These are phyloP conservation scores for Mucor plumbeus DNA, from an alignment of 371 early-diverging fungal species.

Conservation along the genomic window DNA sequence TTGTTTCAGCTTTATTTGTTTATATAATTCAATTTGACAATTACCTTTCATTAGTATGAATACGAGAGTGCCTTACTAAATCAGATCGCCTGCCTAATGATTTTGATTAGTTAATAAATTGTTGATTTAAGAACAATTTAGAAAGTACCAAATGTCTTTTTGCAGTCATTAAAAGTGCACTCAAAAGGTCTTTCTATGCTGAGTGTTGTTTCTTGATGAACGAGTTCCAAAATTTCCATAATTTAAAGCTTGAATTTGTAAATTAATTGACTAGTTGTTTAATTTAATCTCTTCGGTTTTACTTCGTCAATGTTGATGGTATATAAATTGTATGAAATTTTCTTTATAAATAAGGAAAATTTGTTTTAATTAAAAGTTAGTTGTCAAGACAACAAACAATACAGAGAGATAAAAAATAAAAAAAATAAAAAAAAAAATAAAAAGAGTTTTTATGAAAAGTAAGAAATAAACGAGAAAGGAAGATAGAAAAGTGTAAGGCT, in stretches of 20 bases:
- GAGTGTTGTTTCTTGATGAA: slow-evolving; percentile 57
- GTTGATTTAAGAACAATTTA: background rate
- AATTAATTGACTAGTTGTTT: background rate
- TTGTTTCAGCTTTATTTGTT: background rate
- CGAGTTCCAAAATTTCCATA: slow-evolving; percentile 73
- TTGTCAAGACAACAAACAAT: slow-evolving; percentile 29
- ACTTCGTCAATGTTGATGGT: slow-evolving; percentile 1
- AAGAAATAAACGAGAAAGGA: background rate
- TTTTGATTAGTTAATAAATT: background rate
- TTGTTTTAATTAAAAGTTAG: background rate
- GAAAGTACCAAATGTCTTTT: slow-evolving; percentile 64
- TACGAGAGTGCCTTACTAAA: slow-evolving; percentile 78
- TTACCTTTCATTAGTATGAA: slow-evolving; percentile 75
- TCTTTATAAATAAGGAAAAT: slow-evolving; percentile 10
- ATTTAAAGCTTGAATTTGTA: background rate
- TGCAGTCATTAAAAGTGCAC: slow-evolving; percentile 67
- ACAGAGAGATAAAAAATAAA: background rate
- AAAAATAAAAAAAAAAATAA: slow-evolving; percentile 5
- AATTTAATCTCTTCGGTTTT: background rate
- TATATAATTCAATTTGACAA: background rate
- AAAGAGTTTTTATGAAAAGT: background rate
- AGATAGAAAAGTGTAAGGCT: slow-evolving; percentile 1
- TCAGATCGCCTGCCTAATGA: slow-evolving; percentile 65
- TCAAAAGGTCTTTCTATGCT: slow-evolving; percentile 57
- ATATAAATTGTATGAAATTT: background rate